A percentile compares a stretch with the other conserved stretches of the same genome.
These are phyloP conservation scores for Chytriomyces hyalinus DNA, from an alignment of 192 early-diverging fungal species.

Conservation along the genomic window DNA sequence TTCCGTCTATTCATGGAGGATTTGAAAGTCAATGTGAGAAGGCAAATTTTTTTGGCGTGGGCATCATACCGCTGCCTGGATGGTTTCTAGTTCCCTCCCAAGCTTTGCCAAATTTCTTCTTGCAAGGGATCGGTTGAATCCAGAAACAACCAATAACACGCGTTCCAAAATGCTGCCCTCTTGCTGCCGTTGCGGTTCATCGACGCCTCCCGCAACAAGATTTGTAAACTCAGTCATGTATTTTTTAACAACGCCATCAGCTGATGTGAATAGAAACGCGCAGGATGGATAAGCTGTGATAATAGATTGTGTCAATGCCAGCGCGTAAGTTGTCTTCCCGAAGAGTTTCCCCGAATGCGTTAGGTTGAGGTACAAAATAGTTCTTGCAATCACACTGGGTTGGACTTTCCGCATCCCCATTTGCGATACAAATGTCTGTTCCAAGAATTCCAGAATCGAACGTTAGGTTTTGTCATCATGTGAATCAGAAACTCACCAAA, in stretches of 20 bases:
- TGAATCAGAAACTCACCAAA: background rate
- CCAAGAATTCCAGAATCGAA: background rate
- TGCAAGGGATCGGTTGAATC: constrained; percentile 28
- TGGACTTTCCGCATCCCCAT: background rate
- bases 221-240: constrained; percentile 7
- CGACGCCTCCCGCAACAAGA: background rate
- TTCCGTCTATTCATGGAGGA: constrained; percentile 21
- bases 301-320: background rate
- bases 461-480: background rate
- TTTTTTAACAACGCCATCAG: background rate
- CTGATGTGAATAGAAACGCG: constrained; percentile 3
- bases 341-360: constrained; percentile 11
- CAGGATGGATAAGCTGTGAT: constrained; percentile 4
- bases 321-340: constrained; percentile 8
- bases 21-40: constrained; percentile 4
- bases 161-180: constrained; percentile 11
- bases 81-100: constrained; percentile 23
- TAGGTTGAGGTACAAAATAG: background rate
- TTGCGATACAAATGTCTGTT: background rate
- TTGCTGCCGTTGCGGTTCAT: background rate
- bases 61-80: constrained; percentile 19
- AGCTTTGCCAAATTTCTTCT: constrained; percentile 32
- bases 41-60: background rate
- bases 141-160: constrained; percentile 12
- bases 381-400: background rate